phyloP scores from a whole-genome alignment of 345 rosid genomes.

The Eucalyptus curtisii region DNA sequence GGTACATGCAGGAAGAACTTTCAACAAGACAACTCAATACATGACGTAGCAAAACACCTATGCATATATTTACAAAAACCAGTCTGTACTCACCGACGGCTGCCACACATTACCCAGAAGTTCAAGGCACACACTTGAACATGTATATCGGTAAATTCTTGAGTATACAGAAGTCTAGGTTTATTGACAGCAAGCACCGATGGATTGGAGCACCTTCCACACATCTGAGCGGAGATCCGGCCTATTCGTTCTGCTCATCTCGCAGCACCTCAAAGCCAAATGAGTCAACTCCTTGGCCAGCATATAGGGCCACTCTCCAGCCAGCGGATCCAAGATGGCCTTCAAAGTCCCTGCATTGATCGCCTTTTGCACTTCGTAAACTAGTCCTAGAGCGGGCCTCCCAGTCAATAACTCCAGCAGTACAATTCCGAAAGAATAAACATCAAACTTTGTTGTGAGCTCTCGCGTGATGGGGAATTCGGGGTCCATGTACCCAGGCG shows the following conservation, averaged over 20 bases:
- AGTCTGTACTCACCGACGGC: background rate
- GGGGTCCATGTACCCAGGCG: background rate
- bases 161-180: background rate
- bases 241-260: background rate
- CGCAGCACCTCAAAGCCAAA: background rate
- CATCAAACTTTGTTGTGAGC: background rate
- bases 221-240: background rate
- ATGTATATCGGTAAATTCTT: background rate
- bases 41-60: background rate
- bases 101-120: background rate
- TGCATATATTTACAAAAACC: background rate
- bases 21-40: background rate
- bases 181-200: background rate
- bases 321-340: background rate
- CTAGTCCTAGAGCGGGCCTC: background rate
- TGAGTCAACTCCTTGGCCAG: background rate
- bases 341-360: background rate
- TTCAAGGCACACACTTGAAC: background rate
- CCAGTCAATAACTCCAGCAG: background rate
- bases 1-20: background rate
- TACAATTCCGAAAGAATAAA: background rate
- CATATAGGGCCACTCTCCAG: background rate
- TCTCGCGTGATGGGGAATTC: background rate
- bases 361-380: background rate
- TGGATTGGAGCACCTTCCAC: background rate